Evolutionary conservation across 192 early-diverging fungal genomes (phyloP).

Genomic region (Podila minutissima): DNA sequence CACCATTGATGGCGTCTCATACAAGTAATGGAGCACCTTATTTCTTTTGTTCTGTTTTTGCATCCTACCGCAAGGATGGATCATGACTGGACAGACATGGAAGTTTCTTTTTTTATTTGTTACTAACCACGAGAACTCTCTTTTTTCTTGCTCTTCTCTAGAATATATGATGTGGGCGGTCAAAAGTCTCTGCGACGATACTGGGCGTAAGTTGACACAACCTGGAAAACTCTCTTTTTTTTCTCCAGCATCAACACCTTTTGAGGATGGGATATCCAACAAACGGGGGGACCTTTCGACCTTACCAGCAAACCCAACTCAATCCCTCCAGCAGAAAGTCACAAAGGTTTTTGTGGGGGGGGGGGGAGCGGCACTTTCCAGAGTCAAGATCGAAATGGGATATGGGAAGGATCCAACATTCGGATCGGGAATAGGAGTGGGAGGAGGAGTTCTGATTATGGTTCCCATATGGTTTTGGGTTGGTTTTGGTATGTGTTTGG

Average conservation of each 20-base stretch:
- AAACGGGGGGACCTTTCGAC: no score
- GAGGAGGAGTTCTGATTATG: neutral
- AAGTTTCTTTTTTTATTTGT: neutral
- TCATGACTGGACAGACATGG: neutral
- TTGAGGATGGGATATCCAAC: no score
- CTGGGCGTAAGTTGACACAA: conserved; percentile 62
- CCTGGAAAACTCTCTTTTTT: conserved; percentile 4
- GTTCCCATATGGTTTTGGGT: neutral
- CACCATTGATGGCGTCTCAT: conserved; percentile 64
- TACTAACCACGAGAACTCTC: neutral
- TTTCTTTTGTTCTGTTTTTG: neutral
- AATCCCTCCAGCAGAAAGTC: no score
- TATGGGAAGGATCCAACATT: neutral
- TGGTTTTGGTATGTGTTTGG: neutral
- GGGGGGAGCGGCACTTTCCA: no score
- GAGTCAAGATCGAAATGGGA: neutral
- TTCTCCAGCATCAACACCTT: neutral
- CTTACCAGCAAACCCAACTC: no score
- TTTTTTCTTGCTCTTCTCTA: conserved; percentile 32
- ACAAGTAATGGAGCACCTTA: conserved; percentile 30
- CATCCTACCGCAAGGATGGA: neutral
- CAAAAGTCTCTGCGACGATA: conserved; percentile 71
- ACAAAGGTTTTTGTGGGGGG: no score
- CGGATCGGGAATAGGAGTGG: neutral
- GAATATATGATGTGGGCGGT: conserved; percentile 80